Percentiles rank a stretch among this genome's conserved stretches.
Evolutionary conservation across 2,329 filamentous ascomycete species (phyloP).

Genomic region (Curvularia eragrostidis): DNA sequence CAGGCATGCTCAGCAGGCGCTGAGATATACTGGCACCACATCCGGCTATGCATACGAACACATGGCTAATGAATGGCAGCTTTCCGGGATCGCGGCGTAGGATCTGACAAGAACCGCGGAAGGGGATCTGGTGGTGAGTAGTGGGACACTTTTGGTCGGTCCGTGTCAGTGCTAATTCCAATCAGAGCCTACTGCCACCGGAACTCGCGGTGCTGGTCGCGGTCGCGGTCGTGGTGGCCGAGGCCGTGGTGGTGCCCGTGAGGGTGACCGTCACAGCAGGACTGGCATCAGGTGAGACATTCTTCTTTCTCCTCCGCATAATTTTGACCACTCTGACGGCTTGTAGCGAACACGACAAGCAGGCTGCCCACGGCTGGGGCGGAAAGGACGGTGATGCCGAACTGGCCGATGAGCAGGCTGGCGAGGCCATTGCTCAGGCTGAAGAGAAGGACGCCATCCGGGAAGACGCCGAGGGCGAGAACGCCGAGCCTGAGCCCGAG

Average conservation of each 20-base stretch:
- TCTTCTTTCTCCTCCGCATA: not conserved
- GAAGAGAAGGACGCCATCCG: slow-evolving; percentile 73
- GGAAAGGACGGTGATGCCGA: slow-evolving; percentile 80
- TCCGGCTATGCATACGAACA: not conserved
- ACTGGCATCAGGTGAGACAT: slow-evolving; percentile 63
- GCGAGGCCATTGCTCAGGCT: slow-evolving; percentile 83
- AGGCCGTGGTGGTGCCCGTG: slow-evolving; percentile 54
- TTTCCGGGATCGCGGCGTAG: slow-evolving; percentile 87
- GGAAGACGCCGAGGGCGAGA: slow-evolving; percentile 50
- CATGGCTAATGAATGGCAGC: slow-evolving; percentile 60
- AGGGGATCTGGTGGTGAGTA: slow-evolving; percentile 57
- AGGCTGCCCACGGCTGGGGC: slow-evolving; percentile 89
- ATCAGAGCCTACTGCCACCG: slow-evolving; percentile 29
- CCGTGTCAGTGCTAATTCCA: slow-evolving; percentile 15
- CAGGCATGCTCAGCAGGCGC: not conserved
- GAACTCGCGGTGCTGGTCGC: slow-evolving; percentile 40
- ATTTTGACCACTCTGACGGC: slow-evolving; percentile 23
- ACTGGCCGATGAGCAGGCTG: slow-evolving; percentile 89
- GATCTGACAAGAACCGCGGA: slow-evolving; percentile 80
- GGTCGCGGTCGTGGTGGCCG: slow-evolving; percentile 58
- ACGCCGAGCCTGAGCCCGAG: slow-evolving; percentile 65
- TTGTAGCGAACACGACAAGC: slow-evolving; percentile 79
- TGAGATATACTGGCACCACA: slow-evolving; percentile 1
- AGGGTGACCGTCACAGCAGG: slow-evolving; percentile 69
- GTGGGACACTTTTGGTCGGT: slow-evolving; percentile 1